Base-by-base conservation (phyloP, 2,329 filamentous ascomycete species). In the Lachnellula suecica region DNA sequence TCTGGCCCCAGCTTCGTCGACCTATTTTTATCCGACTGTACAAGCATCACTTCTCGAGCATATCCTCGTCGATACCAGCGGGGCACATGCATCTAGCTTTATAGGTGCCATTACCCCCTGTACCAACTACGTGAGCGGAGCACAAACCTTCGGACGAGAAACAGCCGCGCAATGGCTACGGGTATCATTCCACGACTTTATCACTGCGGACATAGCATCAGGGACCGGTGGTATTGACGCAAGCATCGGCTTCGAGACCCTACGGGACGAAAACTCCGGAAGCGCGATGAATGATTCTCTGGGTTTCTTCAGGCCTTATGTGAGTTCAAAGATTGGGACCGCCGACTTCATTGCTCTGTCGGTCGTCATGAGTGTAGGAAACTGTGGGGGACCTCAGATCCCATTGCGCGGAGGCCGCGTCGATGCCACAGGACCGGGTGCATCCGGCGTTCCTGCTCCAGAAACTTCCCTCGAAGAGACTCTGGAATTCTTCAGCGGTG, bases 141-240 rank as follows among this genome's bases (percentile, higher is more conserved):
- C 74, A 4, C 74, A 75, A 0, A 79, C 76, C 0, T 70, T 76
- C 2, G 81, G 81, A 24, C 76, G 81, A 43, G 72, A 77, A 34
- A 81, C 79, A 45, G 79, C 82, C 15, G 79, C 81, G 5, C 81
- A 84, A 64, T 85, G 81, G 81, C 65, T 85, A 27, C 74, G 81
- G 22, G 76, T 79, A 3, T 79, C 76, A 23, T 84, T 85, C 54
- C 82, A 84, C 65, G 82, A 84, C 62, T 81, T 83, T 73, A 72
- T 79, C 4, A 80, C 80, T 4, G 76, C 72, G 23, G 79, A 79
- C 59, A 66, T 68, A 11, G 72, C 68, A 51, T 71, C 68, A n/a
- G 70, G 72, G 24, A 68, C 66, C 1, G 82, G 82, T 24, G 82
- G 82, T 1, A 52, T 84, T 38, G 82, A 85, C 59, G 82, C 70